phyloP scores from a whole-genome alignment of 257 asterid genomes.

The Ilex aquifolium region DNA sequence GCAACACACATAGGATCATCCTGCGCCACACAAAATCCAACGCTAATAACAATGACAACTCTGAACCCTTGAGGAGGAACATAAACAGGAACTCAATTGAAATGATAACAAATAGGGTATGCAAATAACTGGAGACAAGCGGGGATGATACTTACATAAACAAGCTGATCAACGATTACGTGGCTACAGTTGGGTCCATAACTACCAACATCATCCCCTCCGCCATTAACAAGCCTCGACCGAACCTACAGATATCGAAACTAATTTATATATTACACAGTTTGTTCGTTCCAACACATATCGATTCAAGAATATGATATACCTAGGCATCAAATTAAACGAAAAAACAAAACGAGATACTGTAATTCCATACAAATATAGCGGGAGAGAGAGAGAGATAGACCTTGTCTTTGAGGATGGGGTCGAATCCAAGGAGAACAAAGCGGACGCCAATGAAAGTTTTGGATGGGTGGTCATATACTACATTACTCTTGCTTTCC shows the following conservation, averaged over 20 bases:
- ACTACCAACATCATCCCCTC: conserved; percentile 55
- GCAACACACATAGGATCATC: conserved; percentile 75
- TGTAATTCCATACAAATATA: background rate
- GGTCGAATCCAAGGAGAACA: conserved; percentile 60
- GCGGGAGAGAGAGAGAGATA: background rate
- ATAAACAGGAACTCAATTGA: background rate
- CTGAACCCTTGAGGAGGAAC: background rate
- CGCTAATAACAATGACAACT: background rate
- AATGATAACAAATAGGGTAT: background rate
- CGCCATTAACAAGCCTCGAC: conserved; percentile 63
- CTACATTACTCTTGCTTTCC: conserved; percentile 27
- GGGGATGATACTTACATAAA: conserved; percentile 41
- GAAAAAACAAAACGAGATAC: background rate
- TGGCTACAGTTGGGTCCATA: conserved; percentile 71
- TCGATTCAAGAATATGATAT: background rate
- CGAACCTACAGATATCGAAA: conserved; percentile 33
- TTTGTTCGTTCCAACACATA: background rate
- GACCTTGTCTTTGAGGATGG: conserved; percentile 39
- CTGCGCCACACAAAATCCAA: conserved; percentile 29
- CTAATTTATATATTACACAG: too few species aligned
- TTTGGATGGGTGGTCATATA: conserved; percentile 27
- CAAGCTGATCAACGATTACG: conserved; percentile 60
- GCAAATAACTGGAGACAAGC: too few species aligned
- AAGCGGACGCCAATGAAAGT: conserved; percentile 54
- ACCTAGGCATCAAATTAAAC: background rate